Evolutionary conservation across 148 eudicot species (phyloP).

Genomic region (Silene conica): DNA sequence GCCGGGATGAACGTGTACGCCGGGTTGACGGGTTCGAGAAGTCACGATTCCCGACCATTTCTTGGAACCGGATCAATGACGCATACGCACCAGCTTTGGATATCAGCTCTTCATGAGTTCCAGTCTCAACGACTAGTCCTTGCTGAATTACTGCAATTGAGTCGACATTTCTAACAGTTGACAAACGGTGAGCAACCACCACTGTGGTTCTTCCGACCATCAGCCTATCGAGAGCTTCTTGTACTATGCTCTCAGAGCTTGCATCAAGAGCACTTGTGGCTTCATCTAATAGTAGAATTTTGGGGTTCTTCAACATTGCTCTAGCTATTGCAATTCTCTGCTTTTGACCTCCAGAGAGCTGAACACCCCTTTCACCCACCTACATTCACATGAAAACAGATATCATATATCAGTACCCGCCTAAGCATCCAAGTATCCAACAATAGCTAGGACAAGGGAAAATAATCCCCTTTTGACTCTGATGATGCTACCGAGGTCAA

Average conservation of each 20-base stretch:
- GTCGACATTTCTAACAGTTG: constrained; percentile 91
- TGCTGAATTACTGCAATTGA: constrained; percentile 88
- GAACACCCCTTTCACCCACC: constrained; percentile 98
- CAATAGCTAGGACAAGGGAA: background rate
- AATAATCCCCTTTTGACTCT: background rate
- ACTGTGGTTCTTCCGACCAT: constrained; percentile 98
- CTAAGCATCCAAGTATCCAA: background rate
- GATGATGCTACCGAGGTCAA: background rate
- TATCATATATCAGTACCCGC: background rate
- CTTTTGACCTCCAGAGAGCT: constrained; percentile 97
- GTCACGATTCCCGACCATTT: constrained; percentile 92
- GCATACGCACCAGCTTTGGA: constrained; percentile 86
- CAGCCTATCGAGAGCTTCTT: constrained; percentile 96
- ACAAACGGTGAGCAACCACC: constrained; percentile 95
- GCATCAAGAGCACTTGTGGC: constrained; percentile 99
- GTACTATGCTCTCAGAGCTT: constrained; percentile 92
- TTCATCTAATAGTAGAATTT: constrained; percentile 92
- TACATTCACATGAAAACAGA: constrained; percentile 18
- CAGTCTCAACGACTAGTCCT: constrained; percentile 90
- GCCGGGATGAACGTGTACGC: constrained; percentile 68
- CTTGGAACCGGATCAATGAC: constrained; percentile 88
- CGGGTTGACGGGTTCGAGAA: constrained; percentile 86
- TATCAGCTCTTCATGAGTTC: constrained; percentile 87
- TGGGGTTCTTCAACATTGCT: constrained; percentile 96
- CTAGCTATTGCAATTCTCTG: constrained; percentile 98